Evolutionary conservation across 495 filamentous ascomycete genomes (phyloP).

Genomic region (Penicillium canescens): DNA sequence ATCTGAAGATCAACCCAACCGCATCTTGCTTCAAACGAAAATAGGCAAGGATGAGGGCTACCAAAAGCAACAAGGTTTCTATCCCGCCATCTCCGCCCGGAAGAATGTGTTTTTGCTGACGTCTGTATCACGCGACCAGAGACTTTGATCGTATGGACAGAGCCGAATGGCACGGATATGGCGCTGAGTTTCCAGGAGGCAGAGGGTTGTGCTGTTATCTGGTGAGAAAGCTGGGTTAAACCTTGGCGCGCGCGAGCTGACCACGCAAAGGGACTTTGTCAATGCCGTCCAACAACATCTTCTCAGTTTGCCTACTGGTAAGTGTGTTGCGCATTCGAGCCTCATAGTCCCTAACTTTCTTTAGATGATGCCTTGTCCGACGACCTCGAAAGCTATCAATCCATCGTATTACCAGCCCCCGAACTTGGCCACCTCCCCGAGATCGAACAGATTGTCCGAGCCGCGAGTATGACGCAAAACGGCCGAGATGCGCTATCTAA

Average conservation of each 20-base stretch:
- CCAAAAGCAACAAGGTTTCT: slow-evolving; percentile 93
- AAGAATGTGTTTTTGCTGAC: slow-evolving; percentile 21
- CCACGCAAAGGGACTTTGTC: slow-evolving; percentile 80
- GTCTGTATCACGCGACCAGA: slow-evolving; percentile 52
- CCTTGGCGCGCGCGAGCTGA: slow-evolving; percentile 10
- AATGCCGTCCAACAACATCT: slow-evolving; percentile 76
- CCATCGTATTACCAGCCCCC: slow-evolving; percentile 74
- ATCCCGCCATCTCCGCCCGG: slow-evolving; percentile 15
- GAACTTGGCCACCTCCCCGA: slow-evolving; percentile 79
- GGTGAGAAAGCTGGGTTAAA: slow-evolving; percentile 52
- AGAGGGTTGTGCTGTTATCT: slow-evolving; percentile 90
- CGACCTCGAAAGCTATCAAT: slow-evolving; percentile 71
- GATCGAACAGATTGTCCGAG: slow-evolving; percentile 77
- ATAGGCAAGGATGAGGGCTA: slow-evolving; percentile 95
- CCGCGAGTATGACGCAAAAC: slow-evolving; percentile 66
- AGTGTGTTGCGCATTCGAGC: slow-evolving; percentile 5
- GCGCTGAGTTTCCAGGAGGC: slow-evolving; percentile 98
- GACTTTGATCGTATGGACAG: slow-evolving; percentile 98
- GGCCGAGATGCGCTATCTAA: slow-evolving; percentile 91
- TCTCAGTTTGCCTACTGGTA: slow-evolving; percentile 51
- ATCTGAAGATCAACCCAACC: slow-evolving; percentile 85
- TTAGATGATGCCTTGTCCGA: slow-evolving; percentile 89
- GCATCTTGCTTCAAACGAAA: slow-evolving; percentile 80
- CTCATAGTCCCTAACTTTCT: slow-evolving; percentile 3
- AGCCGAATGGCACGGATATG: slow-evolving; percentile 87